Percentiles rank a stretch among this genome's conserved stretches.
Evolutionary conservation across 257 asterid genomes (phyloP).

Genomic region (Solanum ahanhuiri): DNA sequence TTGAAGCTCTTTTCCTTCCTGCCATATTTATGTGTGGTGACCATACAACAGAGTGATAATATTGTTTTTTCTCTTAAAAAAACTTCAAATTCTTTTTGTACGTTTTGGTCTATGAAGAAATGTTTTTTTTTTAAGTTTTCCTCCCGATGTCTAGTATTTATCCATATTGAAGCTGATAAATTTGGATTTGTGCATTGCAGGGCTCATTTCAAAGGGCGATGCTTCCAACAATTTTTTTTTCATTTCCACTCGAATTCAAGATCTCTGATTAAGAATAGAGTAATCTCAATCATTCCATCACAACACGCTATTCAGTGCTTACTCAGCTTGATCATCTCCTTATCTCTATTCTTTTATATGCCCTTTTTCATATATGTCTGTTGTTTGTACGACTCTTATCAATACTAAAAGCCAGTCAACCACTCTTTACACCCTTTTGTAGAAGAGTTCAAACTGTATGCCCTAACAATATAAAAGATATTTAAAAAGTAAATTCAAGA

Average conservation of each 20-base stretch:
- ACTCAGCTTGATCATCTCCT: background rate
- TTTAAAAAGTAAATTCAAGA: background rate
- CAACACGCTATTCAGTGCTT: background rate
- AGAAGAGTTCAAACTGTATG: background rate
- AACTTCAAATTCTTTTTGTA: background rate
- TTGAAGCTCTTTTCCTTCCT: background rate
- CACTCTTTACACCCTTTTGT: background rate
- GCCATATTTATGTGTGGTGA: background rate
- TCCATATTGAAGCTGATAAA: rapidly evolving
- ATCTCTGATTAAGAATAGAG: rapidly evolving
- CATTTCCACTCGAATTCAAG: background rate
- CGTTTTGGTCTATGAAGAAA: background rate
- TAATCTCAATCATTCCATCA: background rate
- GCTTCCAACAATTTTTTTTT: background rate
- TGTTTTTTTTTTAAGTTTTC: background rate
- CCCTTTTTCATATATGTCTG: background rate
- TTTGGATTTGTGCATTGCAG: rapidly evolving
- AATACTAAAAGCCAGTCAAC: background rate
- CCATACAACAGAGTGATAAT: background rate
- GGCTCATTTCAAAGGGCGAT: rapidly evolving
- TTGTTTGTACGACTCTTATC: background rate
- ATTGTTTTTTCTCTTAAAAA: background rate
- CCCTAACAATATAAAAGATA: background rate
- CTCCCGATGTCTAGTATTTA: background rate
- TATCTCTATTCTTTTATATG: background rate